These are phyloP conservation scores for Monosporascus sp. DNA, from an alignment of 2,329 filamentous ascomycete species.

Conservation along the genomic window DNA sequence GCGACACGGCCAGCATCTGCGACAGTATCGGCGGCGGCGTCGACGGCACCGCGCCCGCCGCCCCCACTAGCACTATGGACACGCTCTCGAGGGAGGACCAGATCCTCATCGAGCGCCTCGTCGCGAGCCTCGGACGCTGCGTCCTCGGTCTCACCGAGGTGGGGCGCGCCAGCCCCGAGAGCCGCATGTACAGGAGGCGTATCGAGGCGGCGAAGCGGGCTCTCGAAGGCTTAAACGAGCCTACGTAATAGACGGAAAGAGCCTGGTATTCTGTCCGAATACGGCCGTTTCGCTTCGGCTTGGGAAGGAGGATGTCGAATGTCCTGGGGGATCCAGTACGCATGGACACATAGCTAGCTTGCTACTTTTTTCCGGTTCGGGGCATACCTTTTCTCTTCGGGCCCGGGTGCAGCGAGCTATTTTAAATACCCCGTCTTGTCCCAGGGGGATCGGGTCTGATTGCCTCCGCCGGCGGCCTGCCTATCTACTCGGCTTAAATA, in stretches of 20 bases:
- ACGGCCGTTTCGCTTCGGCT: too few relatives aligned
- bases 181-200: slow-evolving; percentile 60
- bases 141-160: slow-evolving; percentile 54
- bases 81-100: slow-evolving; percentile 51
- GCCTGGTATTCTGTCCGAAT: too few relatives aligned
- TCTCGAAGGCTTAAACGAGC: slow-evolving; percentile 61
- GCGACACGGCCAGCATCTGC: slow-evolving; percentile 39
- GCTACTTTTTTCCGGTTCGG: too few relatives aligned
- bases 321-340: too few relatives aligned
- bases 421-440: too few relatives aligned
- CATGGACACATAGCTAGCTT: too few relatives aligned
- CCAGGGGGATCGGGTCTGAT: too few relatives aligned
- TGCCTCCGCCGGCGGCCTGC: too few relatives aligned
- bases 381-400: too few relatives aligned
- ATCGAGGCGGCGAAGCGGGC: slow-evolving; percentile 70
- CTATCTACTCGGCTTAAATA: too few relatives aligned
- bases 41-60: slow-evolving; percentile 12
- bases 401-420: too few relatives aligned
- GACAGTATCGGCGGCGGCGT: slow-evolving; percentile 26
- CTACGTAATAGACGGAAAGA: slow-evolving; percentile 8
- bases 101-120: slow-evolving; percentile 53
- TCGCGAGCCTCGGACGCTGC: slow-evolving; percentile 55
- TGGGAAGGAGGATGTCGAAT: too few relatives aligned
- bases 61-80: slow-evolving; percentile 36
- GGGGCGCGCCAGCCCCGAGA: slow-evolving; percentile 50